Conservation (phyloP, 805 yeast genomes). For the Millerozyma acaciae region DNA sequence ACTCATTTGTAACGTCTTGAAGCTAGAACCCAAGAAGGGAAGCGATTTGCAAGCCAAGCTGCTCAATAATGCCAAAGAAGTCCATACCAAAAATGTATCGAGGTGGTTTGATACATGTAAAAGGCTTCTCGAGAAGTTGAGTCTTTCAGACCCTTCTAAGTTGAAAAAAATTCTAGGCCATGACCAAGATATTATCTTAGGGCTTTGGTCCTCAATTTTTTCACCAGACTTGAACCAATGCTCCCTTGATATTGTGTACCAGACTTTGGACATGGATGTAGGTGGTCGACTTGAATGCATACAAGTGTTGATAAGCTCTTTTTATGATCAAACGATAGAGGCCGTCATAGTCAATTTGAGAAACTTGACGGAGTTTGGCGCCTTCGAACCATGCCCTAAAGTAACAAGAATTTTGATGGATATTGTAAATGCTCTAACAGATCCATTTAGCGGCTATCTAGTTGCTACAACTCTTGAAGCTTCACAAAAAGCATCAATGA, state of each 20-base stretch:
- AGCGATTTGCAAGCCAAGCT: slow-evolving; percentile 13
- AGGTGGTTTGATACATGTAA: slow-evolving; percentile 18
- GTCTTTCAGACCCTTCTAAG: slow-evolving; percentile 25
- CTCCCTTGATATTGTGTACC: slow-evolving; percentile 68
- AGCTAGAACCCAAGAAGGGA: slow-evolving; percentile 22
- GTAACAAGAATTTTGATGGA: slow-evolving; percentile 75
- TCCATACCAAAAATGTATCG: slow-evolving; percentile 29
- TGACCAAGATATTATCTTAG: slow-evolving; percentile 40
- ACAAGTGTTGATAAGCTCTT: slow-evolving; percentile 44
- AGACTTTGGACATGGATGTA: slow-evolving; percentile 61
- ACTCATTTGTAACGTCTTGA: slow-evolving; percentile 14
- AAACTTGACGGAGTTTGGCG: slow-evolving; percentile 42
- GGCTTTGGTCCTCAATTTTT: slow-evolving; percentile 72
- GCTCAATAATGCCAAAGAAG: slow-evolving; percentile 20
- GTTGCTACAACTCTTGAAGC: slow-evolving; percentile 13
- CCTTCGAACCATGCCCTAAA: slow-evolving; percentile 71
- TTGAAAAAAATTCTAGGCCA: slow-evolving; percentile 21
- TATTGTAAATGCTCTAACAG: slow-evolving; percentile 56
- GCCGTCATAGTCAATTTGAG: slow-evolving; percentile 48
- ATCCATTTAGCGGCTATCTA: slow-evolving; percentile 61
- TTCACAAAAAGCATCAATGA: slow-evolving; percentile 18
- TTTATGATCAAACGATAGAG: slow-evolving; percentile 42
- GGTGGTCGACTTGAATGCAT: slow-evolving; percentile 74
- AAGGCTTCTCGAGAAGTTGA: slow-evolving; percentile 26
- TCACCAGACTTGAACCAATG: slow-evolving; percentile 66